phyloP scores from a whole-genome alignment of 1,284 basidiomycete genomes.

The Cutaneotrichosporon arboriforme region DNA sequence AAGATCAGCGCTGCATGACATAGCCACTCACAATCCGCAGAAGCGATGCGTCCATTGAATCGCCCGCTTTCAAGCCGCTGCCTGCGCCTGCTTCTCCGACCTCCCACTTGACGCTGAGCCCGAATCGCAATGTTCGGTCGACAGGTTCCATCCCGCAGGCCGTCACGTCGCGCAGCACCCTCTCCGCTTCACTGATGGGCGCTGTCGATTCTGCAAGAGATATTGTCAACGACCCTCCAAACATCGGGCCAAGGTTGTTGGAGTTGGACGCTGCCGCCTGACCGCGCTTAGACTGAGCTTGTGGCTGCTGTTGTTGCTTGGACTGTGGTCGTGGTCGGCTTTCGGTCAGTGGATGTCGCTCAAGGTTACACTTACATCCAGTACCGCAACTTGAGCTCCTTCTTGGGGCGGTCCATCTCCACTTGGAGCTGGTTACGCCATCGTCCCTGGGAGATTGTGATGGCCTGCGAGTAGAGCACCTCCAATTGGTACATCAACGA shows the following conservation, averaged over 20 bases:
- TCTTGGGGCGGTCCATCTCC: slow-evolving; percentile 33
- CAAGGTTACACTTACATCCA: slow-evolving; percentile 23
- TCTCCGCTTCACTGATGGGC: slow-evolving; percentile 15
- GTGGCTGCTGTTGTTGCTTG: neutral
- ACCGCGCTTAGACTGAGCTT: neutral
- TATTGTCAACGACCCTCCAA: slow-evolving; percentile 34
- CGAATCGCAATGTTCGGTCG: slow-evolving; percentile 29
- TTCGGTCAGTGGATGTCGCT: neutral
- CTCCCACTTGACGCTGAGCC: slow-evolving; percentile 35
- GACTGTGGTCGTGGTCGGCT: slow-evolving; percentile 18
- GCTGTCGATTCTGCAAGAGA: slow-evolving; percentile 21
- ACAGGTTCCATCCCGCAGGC: slow-evolving; percentile 14
- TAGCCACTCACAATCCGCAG: slow-evolving; percentile 28
- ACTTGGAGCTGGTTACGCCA: slow-evolving; percentile 36
- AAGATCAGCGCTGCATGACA: neutral
- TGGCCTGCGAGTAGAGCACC: slow-evolving; percentile 34
- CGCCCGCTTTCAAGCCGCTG: slow-evolving; percentile 30
- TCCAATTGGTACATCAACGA: slow-evolving; percentile 42
- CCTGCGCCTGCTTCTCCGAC: slow-evolving; percentile 37
- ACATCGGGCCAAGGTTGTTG: slow-evolving; percentile 15
- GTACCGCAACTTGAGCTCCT: slow-evolving; percentile 32
- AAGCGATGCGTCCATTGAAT: slow-evolving; percentile 27
- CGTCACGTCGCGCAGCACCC: slow-evolving; percentile 18
- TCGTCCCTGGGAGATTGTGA: slow-evolving; percentile 28
- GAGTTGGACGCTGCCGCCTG: neutral